phyloP scores from a whole-genome alignment of 257 asterid species.

The Solanum lycopersicoides region DNA sequence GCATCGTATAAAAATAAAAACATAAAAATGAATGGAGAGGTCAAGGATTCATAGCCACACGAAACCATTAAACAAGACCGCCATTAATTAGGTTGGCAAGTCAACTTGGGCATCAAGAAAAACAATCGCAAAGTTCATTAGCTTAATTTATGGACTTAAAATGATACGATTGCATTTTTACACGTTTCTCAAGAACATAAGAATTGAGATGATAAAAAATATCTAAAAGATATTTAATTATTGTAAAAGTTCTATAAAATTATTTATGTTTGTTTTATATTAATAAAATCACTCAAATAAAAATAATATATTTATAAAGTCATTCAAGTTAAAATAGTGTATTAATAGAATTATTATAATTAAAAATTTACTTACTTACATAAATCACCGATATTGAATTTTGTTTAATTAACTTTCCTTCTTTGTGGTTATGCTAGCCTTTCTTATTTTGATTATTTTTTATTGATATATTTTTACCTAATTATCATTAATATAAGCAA shows the following conservation, averaged over 20 bases:
- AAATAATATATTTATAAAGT: neutral
- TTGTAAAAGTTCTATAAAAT: neutral
- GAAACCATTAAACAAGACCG: neutral
- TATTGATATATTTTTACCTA: neutral
- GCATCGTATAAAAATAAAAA: too few relatives aligned
- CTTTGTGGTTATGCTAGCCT: neutral
- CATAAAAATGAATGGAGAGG: neutral
- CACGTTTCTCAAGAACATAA: neutral
- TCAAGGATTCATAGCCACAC: neutral
- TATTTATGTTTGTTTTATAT: too few relatives aligned
- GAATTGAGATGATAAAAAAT: neutral
- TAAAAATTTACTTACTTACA: neutral
- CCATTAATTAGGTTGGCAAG: neutral
- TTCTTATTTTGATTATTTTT: too few relatives aligned
- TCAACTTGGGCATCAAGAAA: neutral
- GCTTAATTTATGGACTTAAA: neutral
- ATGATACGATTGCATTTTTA: neutral
- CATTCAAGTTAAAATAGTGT: neutral
- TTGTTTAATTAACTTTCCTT: too few relatives aligned
- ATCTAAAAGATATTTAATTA: too few relatives aligned
- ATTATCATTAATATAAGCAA: neutral
- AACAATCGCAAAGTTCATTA: neutral
- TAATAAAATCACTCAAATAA: too few relatives aligned
- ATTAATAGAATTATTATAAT: too few relatives aligned
- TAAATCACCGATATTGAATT: neutral